phyloP scores from a whole-genome alignment of 2,329 filamentous ascomycete species.

The Ceratocystis colombiana region DNA sequence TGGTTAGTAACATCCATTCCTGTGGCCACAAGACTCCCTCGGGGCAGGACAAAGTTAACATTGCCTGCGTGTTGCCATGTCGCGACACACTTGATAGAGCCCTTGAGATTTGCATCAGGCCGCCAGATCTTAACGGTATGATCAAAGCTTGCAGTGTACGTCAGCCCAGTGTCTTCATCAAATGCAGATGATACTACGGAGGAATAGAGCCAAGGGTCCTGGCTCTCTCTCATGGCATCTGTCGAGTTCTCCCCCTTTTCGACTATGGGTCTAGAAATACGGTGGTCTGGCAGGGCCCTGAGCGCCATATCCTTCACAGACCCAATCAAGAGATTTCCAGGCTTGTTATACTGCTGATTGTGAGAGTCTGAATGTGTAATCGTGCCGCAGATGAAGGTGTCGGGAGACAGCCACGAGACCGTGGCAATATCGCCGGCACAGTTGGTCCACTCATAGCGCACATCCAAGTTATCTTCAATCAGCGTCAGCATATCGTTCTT shows the following conservation, averaged over 20 bases:
- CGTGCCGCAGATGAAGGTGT: conserved; percentile 51
- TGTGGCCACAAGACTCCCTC: conserved; percentile 44
- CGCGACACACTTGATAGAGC: conserved; percentile 34
- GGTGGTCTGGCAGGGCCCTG: conserved; percentile 46
- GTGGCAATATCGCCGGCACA: conserved; percentile 53
- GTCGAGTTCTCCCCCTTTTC: conserved; percentile 46
- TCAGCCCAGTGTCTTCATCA: conserved; percentile 37
- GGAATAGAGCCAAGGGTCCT: conserved; percentile 54
- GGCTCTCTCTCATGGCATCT: conserved; percentile 47
- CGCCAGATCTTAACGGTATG: conserved; percentile 51
- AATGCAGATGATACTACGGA: conserved; percentile 54
- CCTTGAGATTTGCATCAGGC: conserved; percentile 31
- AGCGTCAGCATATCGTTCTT: conserved; percentile 37
- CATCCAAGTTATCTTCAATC: conserved; percentile 43
- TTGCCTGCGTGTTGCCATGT: conserved; percentile 49
- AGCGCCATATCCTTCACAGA: conserved; percentile 39
- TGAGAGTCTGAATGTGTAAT: conserved; percentile 52
- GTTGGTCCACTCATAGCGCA: conserved; percentile 47
- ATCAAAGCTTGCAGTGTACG: conserved; percentile 54
- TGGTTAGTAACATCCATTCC: conserved; percentile 45
- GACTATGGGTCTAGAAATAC: conserved; percentile 45
- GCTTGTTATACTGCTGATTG: conserved; percentile 57
- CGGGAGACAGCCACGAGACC: conserved; percentile 46
- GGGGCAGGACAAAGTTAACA: conserved; percentile 51
- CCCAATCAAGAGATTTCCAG: conserved; percentile 51